A percentile compares a stretch with the other conserved stretches of the same genome.
phyloP scores from a whole-genome alignment of 495 filamentous ascomycete species.

The Penicillium goetzii region DNA sequence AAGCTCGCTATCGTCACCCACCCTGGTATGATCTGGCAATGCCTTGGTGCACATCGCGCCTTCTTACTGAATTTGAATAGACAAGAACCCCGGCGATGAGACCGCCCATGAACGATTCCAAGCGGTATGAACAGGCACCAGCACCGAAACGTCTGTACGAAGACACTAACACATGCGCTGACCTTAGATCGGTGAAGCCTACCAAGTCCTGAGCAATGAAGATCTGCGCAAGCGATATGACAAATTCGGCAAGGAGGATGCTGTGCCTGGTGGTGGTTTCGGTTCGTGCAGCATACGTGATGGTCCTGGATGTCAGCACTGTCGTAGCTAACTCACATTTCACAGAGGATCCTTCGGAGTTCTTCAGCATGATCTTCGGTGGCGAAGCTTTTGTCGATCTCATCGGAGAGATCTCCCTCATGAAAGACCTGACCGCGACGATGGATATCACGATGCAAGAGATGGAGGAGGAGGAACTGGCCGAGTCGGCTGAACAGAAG shows the following conservation, averaged over 20 bases:
- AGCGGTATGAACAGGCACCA: slow-evolving; percentile 52
- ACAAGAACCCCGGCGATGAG: slow-evolving; percentile 98
- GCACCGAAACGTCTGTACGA: not conserved
- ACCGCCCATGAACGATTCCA: slow-evolving; percentile 94
- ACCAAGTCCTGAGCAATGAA: slow-evolving; percentile 90
- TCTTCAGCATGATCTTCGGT: slow-evolving; percentile 98
- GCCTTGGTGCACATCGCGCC: not conserved
- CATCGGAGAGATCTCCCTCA: slow-evolving; percentile 88
- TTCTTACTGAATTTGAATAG: slow-evolving; percentile 44
- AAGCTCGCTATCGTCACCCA: slow-evolving; percentile 86
- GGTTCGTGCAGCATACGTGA: slow-evolving; percentile 48
- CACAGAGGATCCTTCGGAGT: slow-evolving; percentile 89
- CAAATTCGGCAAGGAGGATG: slow-evolving; percentile 92
- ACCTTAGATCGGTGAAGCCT: slow-evolving; percentile 85
- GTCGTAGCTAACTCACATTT: not conserved
- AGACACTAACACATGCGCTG: slow-evolving; percentile 19
- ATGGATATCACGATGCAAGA: slow-evolving; percentile 88
- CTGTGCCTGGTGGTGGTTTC: slow-evolving; percentile 86
- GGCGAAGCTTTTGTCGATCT: slow-evolving; percentile 93
- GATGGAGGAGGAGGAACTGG: slow-evolving; percentile 67
- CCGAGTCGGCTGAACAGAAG: slow-evolving; percentile 54
- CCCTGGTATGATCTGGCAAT: slow-evolving; percentile 51
- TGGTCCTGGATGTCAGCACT: not conserved
- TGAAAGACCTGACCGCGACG: slow-evolving; percentile 87
- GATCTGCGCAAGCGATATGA: slow-evolving; percentile 91